Evolutionary conservation across 2,329 filamentous ascomycete genomes (phyloP), one percentile per base, ranked within the genome.

Genomic region (Aureobasidium sp.): DNA sequence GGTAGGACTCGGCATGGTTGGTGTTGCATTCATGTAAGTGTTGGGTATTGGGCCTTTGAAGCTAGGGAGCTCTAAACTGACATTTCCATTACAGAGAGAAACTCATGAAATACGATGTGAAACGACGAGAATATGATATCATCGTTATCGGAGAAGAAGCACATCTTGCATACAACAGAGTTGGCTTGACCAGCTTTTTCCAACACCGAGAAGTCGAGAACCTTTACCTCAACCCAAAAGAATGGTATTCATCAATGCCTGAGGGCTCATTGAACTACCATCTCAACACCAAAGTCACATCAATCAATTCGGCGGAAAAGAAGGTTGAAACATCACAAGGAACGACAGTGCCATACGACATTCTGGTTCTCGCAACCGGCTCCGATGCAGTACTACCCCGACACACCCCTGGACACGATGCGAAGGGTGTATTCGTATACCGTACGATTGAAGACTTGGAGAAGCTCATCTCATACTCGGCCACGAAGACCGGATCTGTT

Each of bases 1-100:
- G 41, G 90, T 96, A 42, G 91, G 91, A 11, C 75, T 96, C 75
- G 91, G 91, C 2, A 97, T 97, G 92, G 91, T 96, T 48, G 90
- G 88, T 42, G 88, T 94, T 67, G 86, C 89, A 45, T 93, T 95
- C 72, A 90, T 95, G 89, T 93, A 76, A 80, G 87, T 32, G 44
- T 15, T 10, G 2, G 15, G 3, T 2, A 1, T 21, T 21, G 21
- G 21, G 21, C 21, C 21, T 11, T 2, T 16, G 5, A 3, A 15
- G n/a, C 5, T 15, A 2, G 3, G 21, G 13, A 30, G 15, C 5
- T 16, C 4, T 2, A 16, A 2, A 41, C 39, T 57, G 29, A 44
- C 36, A 21, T 13, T 30, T 25, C 67, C 21, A 21, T 13, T 67
- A 65, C 67, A 95, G 91, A 68, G 91, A 96, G 75, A 96, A 96